Base-by-base conservation (phyloP, 352 stramenopile species). In the Phytophthora europaea region DNA sequence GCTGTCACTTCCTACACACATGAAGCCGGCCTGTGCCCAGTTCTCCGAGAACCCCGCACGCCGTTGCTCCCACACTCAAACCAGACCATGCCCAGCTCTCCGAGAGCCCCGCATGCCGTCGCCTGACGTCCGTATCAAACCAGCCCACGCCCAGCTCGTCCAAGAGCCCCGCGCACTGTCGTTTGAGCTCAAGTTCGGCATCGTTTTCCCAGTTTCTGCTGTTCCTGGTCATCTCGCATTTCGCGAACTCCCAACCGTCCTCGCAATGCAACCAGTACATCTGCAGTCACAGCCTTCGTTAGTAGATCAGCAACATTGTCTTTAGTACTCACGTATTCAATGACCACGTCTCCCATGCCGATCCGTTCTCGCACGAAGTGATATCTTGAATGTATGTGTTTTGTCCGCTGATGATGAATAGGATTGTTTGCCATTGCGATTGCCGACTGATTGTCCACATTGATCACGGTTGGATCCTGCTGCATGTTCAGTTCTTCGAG, bases 331-430 rank as follows among this genome's bases (percentile, higher is more conserved):
- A 68, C 59, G 28, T 73, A 73, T 65, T 73, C 58, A 50, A 61
- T 33, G 2, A 33, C 38, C 12, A 47, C 38, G 3, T n/a, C 38
- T 47, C 38, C 38, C 38, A 47, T 47, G 15, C 5, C 38, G 15
- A 47, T 47, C 1, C 51, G 38, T 31, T 73, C 58, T 36, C 58
- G 66, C 15, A 73, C 58, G 16, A 73, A 73, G 23, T 67, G 66
- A 48, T 73, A 73, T 51, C 56, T 15, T 5, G 52, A 57, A 31
- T 73, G 48, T 33, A 73, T 73, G 33, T 73, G 67, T 20, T 73
- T 68, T 1, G 52, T 73, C 10, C 59, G 52, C 8, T 54, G 51
- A 23, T 70, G 61, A 40, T 70, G 68, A 45, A 70, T n/a, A 9
- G 34, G 59, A 60, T 73, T 68, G 22, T 38, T 65, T 7, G 66